These are phyloP conservation scores for Psilocybe azurescens DNA, from an alignment of 768 basidiomycete species.

Conservation along the genomic window DNA sequence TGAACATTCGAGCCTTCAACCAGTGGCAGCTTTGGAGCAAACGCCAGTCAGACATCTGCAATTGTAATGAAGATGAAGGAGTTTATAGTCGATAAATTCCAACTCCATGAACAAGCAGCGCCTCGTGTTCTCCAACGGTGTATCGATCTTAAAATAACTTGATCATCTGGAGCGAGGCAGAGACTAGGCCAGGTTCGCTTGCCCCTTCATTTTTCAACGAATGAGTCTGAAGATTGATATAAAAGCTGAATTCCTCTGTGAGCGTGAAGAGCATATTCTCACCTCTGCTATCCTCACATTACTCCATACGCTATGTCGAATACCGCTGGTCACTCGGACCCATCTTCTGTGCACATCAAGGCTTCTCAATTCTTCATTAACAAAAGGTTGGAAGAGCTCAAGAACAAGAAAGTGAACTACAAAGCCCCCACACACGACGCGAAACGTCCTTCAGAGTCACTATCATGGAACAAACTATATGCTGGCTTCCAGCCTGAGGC, in stretches of 20 bases:
- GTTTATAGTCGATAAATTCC: not conserved
- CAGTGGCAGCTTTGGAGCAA: not conserved
- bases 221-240: too few relatives aligned
- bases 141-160: not conserved
- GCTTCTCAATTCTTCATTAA: conserved; percentile 17
- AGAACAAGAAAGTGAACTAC: conserved; percentile 6
- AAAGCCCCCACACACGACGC: not conserved
- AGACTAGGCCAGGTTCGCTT: too few relatives aligned
- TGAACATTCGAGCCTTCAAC: not conserved
- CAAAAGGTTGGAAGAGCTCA: conserved; percentile 14
- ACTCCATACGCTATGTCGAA: not conserved
- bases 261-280: too few relatives aligned
- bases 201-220: too few relatives aligned
- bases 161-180: not conserved
- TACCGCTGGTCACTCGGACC: conserved; percentile 4
- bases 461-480: conserved; percentile 13
- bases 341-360: conserved; percentile 14
- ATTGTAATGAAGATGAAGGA: not conserved
- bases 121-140: not conserved
- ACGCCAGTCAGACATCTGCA: not conserved
- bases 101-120: not conserved
- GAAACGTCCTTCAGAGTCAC: not conserved
- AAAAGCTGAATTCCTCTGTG: too few relatives aligned
- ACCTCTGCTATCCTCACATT: not conserved
- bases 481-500: not conserved